Base-by-base conservation (phyloP, 2,329 filamentous ascomycete genomes). In the Pseudocercospora fijiensis region DNA sequence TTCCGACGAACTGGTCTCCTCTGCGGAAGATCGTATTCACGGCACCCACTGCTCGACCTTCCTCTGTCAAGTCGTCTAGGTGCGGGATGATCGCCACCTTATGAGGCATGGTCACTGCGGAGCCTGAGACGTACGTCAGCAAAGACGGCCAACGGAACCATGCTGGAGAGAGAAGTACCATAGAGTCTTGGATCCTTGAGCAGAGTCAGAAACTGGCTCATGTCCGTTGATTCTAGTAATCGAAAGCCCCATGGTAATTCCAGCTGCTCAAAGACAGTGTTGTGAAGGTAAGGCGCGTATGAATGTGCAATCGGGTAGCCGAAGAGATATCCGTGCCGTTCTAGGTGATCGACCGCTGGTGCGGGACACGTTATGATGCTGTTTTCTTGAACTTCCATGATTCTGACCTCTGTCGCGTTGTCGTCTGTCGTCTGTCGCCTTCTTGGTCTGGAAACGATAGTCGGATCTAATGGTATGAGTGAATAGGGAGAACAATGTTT, bases 51-150 rank as follows among this genome's bases (percentile, higher is more conserved):
- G 88, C 86, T 57, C 84, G 83, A 69, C 86, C 90, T 77, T 92
- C 89, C 22, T 86, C 83, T 6, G 90, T 92, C 41, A 93, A 80
- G 60, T 88, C 85, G 72, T 94, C 90, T 8, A 94, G 83, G 69
- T 91, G 82, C 0, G 85, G 82, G 64, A 93, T 85, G 73, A 94
- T 91, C 70, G 86, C 82, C 26, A 94, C 85, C 77, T 95, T 94
- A 81, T 91, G 88, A 0, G 91, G 91, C 90, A 94, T 95, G 20
- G 90, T 94, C 41, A 94, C 87, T 3, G 88, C 86, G 22, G 88
- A 86, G 60, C 88, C 88, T 85, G 67, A 13, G 67, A 61, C 30
- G 24, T 18, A 49, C n/a, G 52, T 66, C 41, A 64, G 66, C 57
- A 26, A 60, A n/a, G 18, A 33, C 6, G 16, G 62, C 3, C 26